Conservation (phyloP, 768 basidiomycete species). For the Rickenella mellea region DNA sequence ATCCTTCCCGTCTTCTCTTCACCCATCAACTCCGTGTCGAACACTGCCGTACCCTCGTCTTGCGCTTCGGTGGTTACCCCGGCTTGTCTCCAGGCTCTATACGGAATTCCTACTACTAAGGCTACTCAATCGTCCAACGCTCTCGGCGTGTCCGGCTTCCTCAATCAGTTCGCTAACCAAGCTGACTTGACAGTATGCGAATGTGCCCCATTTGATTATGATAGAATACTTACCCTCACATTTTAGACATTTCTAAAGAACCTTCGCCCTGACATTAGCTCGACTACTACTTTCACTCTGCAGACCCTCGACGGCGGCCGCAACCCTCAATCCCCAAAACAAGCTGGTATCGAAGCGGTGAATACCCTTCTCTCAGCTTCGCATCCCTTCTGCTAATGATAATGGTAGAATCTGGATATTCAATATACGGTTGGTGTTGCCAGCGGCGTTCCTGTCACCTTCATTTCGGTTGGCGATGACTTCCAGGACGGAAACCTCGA, state of each 20-base stretch:
- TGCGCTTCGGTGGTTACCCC: constrained; percentile 18
- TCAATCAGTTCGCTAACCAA: constrained; percentile 20
- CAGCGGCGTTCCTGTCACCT: constrained; percentile 17
- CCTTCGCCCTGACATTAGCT: constrained; percentile 13
- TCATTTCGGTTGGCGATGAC: constrained; percentile 13
- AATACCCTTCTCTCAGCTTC: not conserved
- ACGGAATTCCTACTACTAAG: constrained; percentile 23
- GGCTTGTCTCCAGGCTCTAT: constrained; percentile 22
- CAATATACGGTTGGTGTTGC: constrained; percentile 20
- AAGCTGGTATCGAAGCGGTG: constrained; percentile 11
- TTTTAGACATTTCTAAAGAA: constrained; percentile 2
- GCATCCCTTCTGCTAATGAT: not conserved
- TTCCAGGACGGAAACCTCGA: constrained; percentile 6
- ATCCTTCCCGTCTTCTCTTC: constrained; percentile 2
- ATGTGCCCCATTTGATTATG: not conserved
- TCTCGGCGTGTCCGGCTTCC: constrained; percentile 23
- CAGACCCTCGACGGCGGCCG: constrained; percentile 12
- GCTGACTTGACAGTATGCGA: constrained; percentile 19
- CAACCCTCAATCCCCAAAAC: constrained; percentile 6
- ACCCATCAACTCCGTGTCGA: constrained; percentile 2
- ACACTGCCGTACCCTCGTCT: constrained; percentile 13
- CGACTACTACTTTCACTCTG: constrained; percentile 12
- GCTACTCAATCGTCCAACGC: constrained; percentile 15
- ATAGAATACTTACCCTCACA: constrained; percentile 11
- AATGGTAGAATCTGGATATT: constrained; percentile 7